Conservation (phyloP, 2,329 filamentous ascomycete genomes). For the Stylonectria norvegica region DNA sequence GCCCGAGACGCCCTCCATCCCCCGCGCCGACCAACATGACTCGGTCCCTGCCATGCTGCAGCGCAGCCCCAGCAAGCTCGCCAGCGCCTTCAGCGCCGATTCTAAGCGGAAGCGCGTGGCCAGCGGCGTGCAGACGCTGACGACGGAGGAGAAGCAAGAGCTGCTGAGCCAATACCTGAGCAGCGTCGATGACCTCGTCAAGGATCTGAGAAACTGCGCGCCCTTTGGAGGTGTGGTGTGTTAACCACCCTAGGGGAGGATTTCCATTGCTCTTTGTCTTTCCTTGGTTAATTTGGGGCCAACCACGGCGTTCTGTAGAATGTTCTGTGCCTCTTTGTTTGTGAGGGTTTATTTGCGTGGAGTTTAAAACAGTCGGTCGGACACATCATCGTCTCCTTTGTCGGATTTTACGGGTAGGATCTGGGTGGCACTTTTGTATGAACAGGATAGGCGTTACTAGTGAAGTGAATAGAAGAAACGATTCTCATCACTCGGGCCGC, state of each 20-base stretch:
- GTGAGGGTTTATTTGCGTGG: conserved; percentile 17
- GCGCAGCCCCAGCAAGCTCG: conserved; percentile 66
- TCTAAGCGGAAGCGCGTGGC: conserved; percentile 31
- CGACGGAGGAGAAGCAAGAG: conserved; percentile 77
- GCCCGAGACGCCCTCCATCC: conserved; percentile 70
- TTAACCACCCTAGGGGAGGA: conserved; percentile 22
- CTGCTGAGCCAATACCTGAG: conserved; percentile 73
- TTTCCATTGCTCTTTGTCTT: conserved; percentile 2
- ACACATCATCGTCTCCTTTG: conserved; percentile 21
- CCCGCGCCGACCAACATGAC: conserved; percentile 44
- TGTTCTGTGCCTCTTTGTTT: conserved; percentile 11
- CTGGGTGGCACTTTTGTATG: conserved; percentile 25
- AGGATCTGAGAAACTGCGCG: conserved; percentile 75
- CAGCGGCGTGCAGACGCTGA: conserved; percentile 48
- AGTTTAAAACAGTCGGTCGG: conserved; percentile 20
- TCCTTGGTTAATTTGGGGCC: conserved; percentile 1
- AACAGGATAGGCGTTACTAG: conserved; percentile 28
- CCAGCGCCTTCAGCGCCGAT: conserved; percentile 48
- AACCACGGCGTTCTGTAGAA: background rate
- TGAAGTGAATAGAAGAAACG: conserved; percentile 22
- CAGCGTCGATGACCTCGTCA: conserved; percentile 80
- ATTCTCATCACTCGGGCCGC: conserved; percentile 8
- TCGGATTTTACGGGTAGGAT: conserved; percentile 14
- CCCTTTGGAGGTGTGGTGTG: conserved; percentile 65
- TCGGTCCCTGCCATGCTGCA: conserved; percentile 54